Base-by-base conservation (phyloP, 805 yeast species). In the Wickerhamiella siamensis region DNA sequence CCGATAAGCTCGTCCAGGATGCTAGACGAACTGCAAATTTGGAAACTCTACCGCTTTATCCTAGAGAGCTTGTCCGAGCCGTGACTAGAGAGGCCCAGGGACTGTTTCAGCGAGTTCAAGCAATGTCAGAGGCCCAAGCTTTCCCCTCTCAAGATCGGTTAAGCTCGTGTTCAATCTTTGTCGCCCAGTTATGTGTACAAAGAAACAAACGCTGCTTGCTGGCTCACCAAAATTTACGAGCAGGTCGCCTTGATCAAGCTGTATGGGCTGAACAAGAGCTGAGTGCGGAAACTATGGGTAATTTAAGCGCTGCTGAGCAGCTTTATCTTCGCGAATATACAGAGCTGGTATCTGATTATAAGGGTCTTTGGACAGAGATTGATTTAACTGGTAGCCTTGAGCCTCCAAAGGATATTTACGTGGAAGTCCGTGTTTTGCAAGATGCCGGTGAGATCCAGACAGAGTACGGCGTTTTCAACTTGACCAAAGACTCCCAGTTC, bases 361-460 rank as follows among this genome's bases (percentile, higher is more conserved):
- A 83, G 55, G 82, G 91, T 8, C 72, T 73, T 3, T 75, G 83
- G 61, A 71, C 83, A 0, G 95, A 86, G 49, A 62, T 88, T 15
- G 98, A 91, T 54, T 62, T 91, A 20, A 74, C 88, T 22, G 97
- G 96, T 0, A 75, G 83, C n/a, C 56, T 91, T 50, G 82, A 73
- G 18, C 98, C 98, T 0, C 97, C 98, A 1, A 73, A 72, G 31
- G 93, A 84, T 50, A 81, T 91, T 22, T 91, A 88, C 52, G 82
- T 88, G 8, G 98, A 88, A 54, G 97, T 91, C 4, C 66, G 98
- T 44, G 97, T 88, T 5, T 61, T 88, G 40, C 81, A 81, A 57
- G 94, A 88, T 53, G 96, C 94, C 0, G 98, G 98, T 1, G 97
- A 91, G 56, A 84, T 88, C 29, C 95, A 87, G 56, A 91, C 98